Base-by-base conservation (phyloP, 257 asterid genomes). In the Verbena officinalis region DNA sequence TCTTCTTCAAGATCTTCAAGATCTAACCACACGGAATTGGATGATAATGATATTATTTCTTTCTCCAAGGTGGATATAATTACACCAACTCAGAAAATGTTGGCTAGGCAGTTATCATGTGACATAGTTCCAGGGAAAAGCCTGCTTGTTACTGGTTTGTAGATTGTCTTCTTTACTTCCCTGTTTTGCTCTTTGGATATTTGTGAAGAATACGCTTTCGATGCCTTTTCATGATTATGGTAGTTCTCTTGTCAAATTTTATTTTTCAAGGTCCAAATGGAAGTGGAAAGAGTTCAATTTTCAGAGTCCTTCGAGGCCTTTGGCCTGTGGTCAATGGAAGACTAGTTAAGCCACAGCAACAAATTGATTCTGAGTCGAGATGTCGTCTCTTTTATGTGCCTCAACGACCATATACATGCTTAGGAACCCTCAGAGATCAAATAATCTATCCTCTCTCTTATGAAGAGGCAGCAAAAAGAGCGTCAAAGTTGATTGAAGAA, bases 341-440 rank as follows among this genome's bases (percentile, higher is more conserved):
- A 62, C 96, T 90, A 44, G 68, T 73, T 43, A 90, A 71, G 78
- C 97, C 97, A 13, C 63, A 64, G 36, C 88, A 80, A 60, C 71
- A 73, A 12, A 49, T 71, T 63, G 81, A 74, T 68, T 59, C 77
- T n/a, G 86, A 73, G 74, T 85, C 82, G 11, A 70, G 75, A 30
- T 76, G 88, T 59, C 77, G 85, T 59, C 71, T 94, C 61, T 90
- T 94, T 75, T 90, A 90, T 77, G 99, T 94, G 62, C 95, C 97
- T 75, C 99, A 94, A 77, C 79, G 86, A 54, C 97, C 99, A 50
- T 94, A 90, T 73, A 94, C 99, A 14, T 90, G 99, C 90, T 86
- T 94, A 80, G 97, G 99, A 64, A 90, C 97, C 66, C 87, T 94
- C 72, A 79, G 99, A 78, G 99, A 94, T 84, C 99, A 94, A 78